Evolutionary conservation across 2,329 filamentous ascomycete genomes (phyloP), one percentile per base, ranked within the genome.

Genomic region (Colletotrichum musae): DNA sequence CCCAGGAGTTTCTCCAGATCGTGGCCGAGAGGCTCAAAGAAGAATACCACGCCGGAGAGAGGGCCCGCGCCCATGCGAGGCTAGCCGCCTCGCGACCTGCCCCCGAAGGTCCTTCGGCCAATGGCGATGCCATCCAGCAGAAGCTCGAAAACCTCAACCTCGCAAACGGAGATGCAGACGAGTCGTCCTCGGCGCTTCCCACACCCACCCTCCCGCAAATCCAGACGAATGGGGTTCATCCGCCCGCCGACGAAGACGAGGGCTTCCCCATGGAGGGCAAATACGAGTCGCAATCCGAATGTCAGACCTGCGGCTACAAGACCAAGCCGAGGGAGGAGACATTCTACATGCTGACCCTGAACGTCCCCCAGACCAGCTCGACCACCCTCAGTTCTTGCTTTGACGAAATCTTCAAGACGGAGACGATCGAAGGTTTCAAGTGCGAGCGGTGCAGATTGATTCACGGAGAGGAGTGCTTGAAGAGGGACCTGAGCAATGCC

Each of bases 371-470:
- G 78, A 89, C 91, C 71, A 90, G 87, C 58, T 92, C 93, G 2
- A 95, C 95, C 0, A 92, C 94, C 0, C 86, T 99, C 16, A 94
- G 92, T 76, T 87, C 91, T 9, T 99, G 96, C 80, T 96, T 99
- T 75, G 96, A 99, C 75, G 93, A 93, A 48, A 92, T 98, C 80
- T 91, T 99, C 73, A 97, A 97, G 81, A 94, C 94, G 0, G 96
- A 99, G 80, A 92, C 94, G 78, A 98, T 99, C 73, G 95, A 98
- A 72, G 96, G 97, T 78, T 99, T 97, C 85, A 95, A 93, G 74
- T 99, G 96, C 82, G 96, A 98, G 75, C 93, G 91, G 81, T 99
- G 96, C 77, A 90, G 94, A 24, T 85, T 99, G n/a, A 81, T 93
- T 51, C 93, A 97, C 78, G 94, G 94, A 4, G 82, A 93, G 61